These are phyloP conservation scores for Craterostigma plantagineum DNA, from an alignment of 257 asterid species.

Conservation along the genomic window DNA sequence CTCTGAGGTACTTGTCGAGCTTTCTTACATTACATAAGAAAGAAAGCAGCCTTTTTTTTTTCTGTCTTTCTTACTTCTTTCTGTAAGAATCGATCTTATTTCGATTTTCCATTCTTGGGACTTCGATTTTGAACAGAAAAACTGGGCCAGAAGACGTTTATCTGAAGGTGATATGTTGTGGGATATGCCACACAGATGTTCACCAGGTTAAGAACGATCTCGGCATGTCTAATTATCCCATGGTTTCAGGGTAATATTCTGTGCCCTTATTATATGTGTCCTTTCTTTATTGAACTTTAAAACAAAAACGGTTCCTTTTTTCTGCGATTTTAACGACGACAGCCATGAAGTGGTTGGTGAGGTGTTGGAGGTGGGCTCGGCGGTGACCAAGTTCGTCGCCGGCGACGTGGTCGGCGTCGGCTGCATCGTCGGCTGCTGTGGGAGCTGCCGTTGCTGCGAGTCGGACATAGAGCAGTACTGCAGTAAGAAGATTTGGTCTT, in stretches of 20 bases:
- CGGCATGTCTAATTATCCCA: conserved; percentile 11
- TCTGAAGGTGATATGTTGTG: conserved; percentile 1
- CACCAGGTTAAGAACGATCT: conserved; percentile 1
- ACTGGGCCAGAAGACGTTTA: conserved; percentile 1
- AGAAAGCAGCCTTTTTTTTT: neutral
- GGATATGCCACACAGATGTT: conserved; percentile 3
- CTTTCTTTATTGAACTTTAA: too few relatives aligned
- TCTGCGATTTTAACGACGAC: neutral
- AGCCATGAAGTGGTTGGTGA: conserved; percentile 35
- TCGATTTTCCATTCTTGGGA: neutral
- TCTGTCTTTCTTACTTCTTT: neutral
- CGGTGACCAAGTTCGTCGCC: conserved; percentile 11
- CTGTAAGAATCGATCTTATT: neutral
- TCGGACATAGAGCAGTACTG: conserved; percentile 28
- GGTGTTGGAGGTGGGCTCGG: conserved; percentile 9
- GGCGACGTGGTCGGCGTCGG: conserved; percentile 31
- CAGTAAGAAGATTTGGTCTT: conserved; percentile 12
- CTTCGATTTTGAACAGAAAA: neutral
- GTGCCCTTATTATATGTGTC: too few relatives aligned
- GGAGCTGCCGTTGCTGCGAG: conserved; percentile 23
- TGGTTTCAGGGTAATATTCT: conserved; percentile 24
- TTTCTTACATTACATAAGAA: neutral
- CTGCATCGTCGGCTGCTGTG: conserved; percentile 22
- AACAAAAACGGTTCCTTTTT: too few relatives aligned
- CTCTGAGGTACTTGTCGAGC: neutral